Conservation (phyloP, 2,329 filamentous ascomycete genomes). For the Exophiala sp. region DNA sequence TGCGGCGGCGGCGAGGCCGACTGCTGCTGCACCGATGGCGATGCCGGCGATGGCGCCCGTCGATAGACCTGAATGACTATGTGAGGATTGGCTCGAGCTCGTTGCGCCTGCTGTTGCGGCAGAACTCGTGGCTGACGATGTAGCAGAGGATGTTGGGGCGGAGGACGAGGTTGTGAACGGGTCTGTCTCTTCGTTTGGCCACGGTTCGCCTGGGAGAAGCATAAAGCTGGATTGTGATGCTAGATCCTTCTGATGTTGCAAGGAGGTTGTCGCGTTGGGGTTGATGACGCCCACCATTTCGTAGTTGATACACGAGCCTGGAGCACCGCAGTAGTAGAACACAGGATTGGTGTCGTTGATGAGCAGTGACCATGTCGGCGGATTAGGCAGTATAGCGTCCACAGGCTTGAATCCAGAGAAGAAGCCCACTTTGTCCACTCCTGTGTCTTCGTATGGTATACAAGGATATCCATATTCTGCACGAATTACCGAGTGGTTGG, state of each 20-base stretch:
- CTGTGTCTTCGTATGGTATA: conserved; percentile 57
- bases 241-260: conserved; percentile 23
- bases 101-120: background rate
- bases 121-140: background rate
- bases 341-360: conserved; percentile 63
- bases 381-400: conserved; percentile 44
- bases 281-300: conserved; percentile 78
- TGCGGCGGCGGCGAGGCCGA: conserved; percentile 15
- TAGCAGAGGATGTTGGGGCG: conserved; percentile 1
- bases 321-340: conserved; percentile 68
- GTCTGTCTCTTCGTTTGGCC: conserved; percentile 19
- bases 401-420: conserved; percentile 52
- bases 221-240: conserved; percentile 22
- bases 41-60: conserved; percentile 20
- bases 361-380: conserved; percentile 38
- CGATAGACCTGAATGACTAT: conserved; percentile 7
- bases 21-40: conserved; percentile 17
- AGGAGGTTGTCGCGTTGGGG: conserved; percentile 36
- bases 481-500: conserved; percentile 62
- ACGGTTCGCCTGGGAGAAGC: conserved; percentile 25
- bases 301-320: conserved; percentile 60
- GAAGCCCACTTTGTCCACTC: conserved; percentile 50
- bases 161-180: conserved; percentile 13
- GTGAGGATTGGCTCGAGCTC: background rate
- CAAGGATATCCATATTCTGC: conserved; percentile 60